Base-by-base conservation (phyloP, 1,284 basidiomycete species). In the Microbotryum violaceum region DNA sequence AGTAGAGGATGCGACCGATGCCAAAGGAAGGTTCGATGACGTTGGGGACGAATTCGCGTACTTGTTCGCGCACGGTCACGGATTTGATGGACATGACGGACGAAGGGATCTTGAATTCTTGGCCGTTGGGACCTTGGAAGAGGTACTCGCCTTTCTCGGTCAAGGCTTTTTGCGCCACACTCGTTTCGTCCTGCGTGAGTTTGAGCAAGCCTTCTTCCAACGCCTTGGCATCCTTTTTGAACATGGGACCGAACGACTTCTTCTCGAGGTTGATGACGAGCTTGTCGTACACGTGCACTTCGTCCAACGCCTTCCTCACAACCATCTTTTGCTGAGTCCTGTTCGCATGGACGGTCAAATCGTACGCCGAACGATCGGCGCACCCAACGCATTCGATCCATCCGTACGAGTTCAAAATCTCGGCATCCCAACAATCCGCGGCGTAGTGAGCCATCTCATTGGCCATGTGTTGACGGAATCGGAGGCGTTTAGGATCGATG, bases 371-470 rank as follows among this genome's bases (percentile, higher is more conserved):
- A 59, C 96, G 87, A 78, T 99, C 94, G 52, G 96, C 94, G 77
- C 96, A 98, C n/a, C 94, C 96, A 56, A 97, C 93, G 76, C 94
- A 98, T 78, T 98, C 96, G 64, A 91, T 94, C 96, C 96, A 98
- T 56, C 94, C 94, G 71, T 86, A 88, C 53, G 89, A 88, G 59
- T 90, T 93, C 71, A 92, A 82, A 69, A 98, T 97, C 80, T 98
- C 94, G 62, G 93, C 93, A 75, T 98, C 94, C 94, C 94, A 99
- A 78, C 94, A 98, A 79, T 98, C 94, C 37, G 91, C 84, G 61
- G 94, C 94, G 76, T 98, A 98, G 77, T 98, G 94, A 0, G 94
- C 94, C 96, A 97, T 97, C 80, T 97, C 94, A 78, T 90, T 91
- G 63, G 78, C 82, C 92, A 97, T 97, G 78, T 97, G 93, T 75